Percentiles rank a stretch among this genome's conserved stretches.
Evolutionary conservation across 202 grass and related monocot genomes (phyloP).

Genomic region (Thinopyrum obtusiflorum): DNA sequence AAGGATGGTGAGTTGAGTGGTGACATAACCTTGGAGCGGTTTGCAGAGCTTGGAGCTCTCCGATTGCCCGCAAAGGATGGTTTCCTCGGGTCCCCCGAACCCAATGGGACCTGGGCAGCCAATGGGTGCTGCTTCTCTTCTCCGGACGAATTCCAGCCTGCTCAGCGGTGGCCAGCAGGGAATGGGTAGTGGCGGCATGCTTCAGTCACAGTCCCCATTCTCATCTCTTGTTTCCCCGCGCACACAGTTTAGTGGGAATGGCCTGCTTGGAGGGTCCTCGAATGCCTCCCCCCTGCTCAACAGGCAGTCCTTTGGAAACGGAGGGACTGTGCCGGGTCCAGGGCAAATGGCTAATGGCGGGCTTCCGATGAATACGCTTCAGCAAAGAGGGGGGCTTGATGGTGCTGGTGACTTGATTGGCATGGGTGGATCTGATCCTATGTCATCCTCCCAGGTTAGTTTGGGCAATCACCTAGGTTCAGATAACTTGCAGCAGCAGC

Average conservation of each 20-base stretch:
- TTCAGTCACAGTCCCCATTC: conserved; percentile 65
- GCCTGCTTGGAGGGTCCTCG: conserved; percentile 64
- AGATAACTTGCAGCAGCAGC: conserved; percentile 47
- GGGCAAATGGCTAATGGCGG: conserved; percentile 45
- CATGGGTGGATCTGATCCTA: conserved; percentile 40
- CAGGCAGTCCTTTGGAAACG: conserved; percentile 58
- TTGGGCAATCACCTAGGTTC: conserved; percentile 52
- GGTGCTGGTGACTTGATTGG: conserved; percentile 45
- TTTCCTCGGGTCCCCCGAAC: conserved; percentile 70
- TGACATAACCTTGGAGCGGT: conserved; percentile 4
- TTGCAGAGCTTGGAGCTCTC: neutral
- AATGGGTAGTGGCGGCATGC: conserved; percentile 37
- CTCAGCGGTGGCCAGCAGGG: conserved; percentile 54
- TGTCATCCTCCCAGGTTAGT: conserved; percentile 49
- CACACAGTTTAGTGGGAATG: conserved; percentile 63
- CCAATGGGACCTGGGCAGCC: conserved; percentile 67
- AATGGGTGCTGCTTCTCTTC: conserved; percentile 53
- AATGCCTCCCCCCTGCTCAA: conserved; percentile 77
- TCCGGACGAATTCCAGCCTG: conserved; percentile 68
- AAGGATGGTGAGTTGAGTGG: conserved; percentile 24
- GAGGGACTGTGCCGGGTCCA: conserved; percentile 30
- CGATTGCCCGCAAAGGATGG: conserved; percentile 46
- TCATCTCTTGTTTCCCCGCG: conserved; percentile 70
- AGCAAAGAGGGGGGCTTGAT: conserved; percentile 55
- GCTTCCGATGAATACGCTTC: conserved; percentile 41